These are phyloP conservation scores for Colletotrichum endophyticum DNA, from an alignment of 2,329 filamentous ascomycete species.

Conservation along the genomic window DNA sequence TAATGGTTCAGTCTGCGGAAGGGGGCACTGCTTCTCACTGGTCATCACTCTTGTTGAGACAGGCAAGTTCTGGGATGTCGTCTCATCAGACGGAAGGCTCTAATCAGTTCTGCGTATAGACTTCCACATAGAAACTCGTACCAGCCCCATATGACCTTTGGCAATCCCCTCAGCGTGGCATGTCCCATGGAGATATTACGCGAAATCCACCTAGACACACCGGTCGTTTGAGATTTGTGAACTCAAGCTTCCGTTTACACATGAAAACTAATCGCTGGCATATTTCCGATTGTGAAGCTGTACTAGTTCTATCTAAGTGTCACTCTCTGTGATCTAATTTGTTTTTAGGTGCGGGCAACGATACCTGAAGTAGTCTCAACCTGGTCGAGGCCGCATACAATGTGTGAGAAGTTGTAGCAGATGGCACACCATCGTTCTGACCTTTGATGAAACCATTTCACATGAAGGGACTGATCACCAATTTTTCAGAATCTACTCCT, in stretches of 20 bases:
- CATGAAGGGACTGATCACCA: not conserved
- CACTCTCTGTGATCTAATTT: not conserved
- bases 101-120: not conserved
- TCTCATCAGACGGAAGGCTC: not conserved
- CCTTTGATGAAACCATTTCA: not conserved
- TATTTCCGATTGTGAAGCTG: too few species aligned
- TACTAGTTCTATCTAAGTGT: too few species aligned
- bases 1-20: not conserved
- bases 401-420: not conserved
- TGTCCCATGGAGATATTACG: not conserved
- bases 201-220: not conserved
- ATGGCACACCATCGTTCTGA: not conserved
- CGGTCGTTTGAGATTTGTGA: not conserved
- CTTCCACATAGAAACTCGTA: fast-evolving
- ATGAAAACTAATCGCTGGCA: not conserved
- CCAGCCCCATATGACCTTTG: not conserved
- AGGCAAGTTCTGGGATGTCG: not conserved
- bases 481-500: fast-evolving
- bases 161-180: not conserved
- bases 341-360: not conserved
- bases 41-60: not conserved
- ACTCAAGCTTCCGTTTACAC: not conserved
- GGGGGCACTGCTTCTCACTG: not conserved
- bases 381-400: not conserved
- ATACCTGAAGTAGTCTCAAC: not conserved